Base-by-base conservation (phyloP, 331 rosid genomes). In the Pyrus hybrid region DNA sequence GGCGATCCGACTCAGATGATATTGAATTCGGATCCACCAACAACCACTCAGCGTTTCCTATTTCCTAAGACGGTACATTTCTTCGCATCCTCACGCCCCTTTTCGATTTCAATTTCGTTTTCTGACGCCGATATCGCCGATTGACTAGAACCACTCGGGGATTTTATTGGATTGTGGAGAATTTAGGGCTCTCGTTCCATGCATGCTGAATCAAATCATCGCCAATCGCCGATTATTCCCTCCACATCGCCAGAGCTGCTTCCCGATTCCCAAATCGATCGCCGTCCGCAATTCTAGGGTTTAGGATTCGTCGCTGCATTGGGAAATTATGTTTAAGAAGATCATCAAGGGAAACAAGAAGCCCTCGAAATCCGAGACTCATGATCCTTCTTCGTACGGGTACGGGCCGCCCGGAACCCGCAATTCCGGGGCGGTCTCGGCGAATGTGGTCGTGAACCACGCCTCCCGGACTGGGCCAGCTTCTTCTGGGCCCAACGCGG, bases 271-370 rank as follows among this genome's bases (percentile, higher is more conserved):
- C 22, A 79, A 76, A 43, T 74, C 81, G 82, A 73, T 84, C 71
- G 67, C 82, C 17, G 68, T 81, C 73, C 72, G 80, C 26, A 69
- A 61, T 79, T 28, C 43, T 72, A 77, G 79, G 84, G 79, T 87
- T 87, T 91, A 88, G 96, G 90, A 88, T 82, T 84, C 60, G 74
- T 83, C 78, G 57, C 28, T 72, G 22, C 72, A 21, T 73, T 62
- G 51, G 14, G 83, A 64, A 68, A 76, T 56, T 71, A 94, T 94
- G 99, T 92, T 94, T 67, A 90, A 88, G 93, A 89, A 87, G 77
- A 86, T 94, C 70, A 94, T 92, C 83, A 94, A 90, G 67, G 96
- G 92, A 73, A 90, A 88, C 30, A 84, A 87, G 33, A 94, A 94
- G 93, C 89, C 93, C 88, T 85, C 97, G 79, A 94, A 89, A 81